phyloP scores from a whole-genome alignment of 148 eudicot species.

The Fagopyrum tataricum region DNA sequence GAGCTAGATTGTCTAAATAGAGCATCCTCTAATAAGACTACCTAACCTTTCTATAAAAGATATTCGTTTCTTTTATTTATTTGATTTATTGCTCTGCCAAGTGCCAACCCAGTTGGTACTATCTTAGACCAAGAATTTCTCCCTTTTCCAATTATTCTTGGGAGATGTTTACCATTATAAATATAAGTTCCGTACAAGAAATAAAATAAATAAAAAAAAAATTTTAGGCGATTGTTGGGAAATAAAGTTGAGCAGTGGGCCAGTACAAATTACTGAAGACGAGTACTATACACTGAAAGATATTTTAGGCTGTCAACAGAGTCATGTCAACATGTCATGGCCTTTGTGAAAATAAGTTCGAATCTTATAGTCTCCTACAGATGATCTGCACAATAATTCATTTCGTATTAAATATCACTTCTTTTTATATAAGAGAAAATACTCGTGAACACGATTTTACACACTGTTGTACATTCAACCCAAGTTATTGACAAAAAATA shows the following conservation, averaged over 20 bases:
- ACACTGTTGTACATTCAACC: too few relatives aligned
- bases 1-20: not conserved
- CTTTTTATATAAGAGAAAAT: too few relatives aligned
- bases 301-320: not conserved
- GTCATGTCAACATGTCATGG: not conserved
- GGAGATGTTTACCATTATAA: not conserved
- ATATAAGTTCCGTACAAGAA: not conserved
- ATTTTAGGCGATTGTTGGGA: not conserved
- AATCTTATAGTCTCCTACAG: too few relatives aligned
- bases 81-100: not conserved
- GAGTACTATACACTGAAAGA: not conserved
- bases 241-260: not conserved
- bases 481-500: too few relatives aligned
- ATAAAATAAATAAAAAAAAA: not conserved
- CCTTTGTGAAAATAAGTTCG: not conserved
- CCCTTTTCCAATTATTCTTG: not conserved
- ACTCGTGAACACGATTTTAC: too few relatives aligned
- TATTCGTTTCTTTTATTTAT: not conserved
- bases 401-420: too few relatives aligned
- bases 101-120: not conserved
- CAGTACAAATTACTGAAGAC: not conserved
- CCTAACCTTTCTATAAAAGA: not conserved
- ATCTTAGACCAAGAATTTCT: not conserved
- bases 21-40: not conserved
- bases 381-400: too few relatives aligned